Evolutionary conservation across 1,284 basidiomycete genomes (phyloP), one percentile per base, ranked within the genome.

Genomic region (Tilletia caries): DNA sequence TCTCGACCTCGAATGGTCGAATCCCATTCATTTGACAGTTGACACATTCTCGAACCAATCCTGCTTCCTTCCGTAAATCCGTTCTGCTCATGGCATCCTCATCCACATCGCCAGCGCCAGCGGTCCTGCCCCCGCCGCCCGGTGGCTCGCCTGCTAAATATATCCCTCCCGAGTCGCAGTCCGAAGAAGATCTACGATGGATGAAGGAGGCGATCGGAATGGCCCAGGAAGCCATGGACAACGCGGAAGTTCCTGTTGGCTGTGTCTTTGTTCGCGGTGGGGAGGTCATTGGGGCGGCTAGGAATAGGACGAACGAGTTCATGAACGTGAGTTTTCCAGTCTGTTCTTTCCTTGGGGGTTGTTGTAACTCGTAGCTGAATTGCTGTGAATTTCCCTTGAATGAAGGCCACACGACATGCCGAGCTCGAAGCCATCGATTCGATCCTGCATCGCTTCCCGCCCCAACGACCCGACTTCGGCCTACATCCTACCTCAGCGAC

Each of bases 381-480:
- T n/a, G n/a, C n/a, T n/a, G n/a, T n/a, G n/a, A n/a, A n/a, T n/a
- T n/a, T n/a, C n/a, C n/a, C n/a, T n/a, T n/a, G n/a, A n/a, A n/a
- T n/a, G n/a, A 34, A 96, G 94, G 95, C 94, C 0, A 98, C 95
- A 3, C 88, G 95, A 67, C 96, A 99, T 81, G 95, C 96, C 52
- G 96, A 99, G 84, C 89, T 98, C 23, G 96, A 98, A 84, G 95
- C 96, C 0, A 95, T 98, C 76, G 93, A 96, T 82, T 86, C 88
- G 76, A 93, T 99, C 72, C 86, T 98, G 15, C 67, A 68, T 0
- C 67, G 74, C 33, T 70, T 74, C 64, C 80, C 81, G 2, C 87
- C 89, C 0, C 86, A 67, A n/a, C 62, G 70, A 3, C 25, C 72
- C 12, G 43, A 75, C 34, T 80, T 82, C 68, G 77, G 77, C 0